These are phyloP conservation scores for Daucus carota DNA, from an alignment of 129 eudicot species.

Conservation along the genomic window DNA sequence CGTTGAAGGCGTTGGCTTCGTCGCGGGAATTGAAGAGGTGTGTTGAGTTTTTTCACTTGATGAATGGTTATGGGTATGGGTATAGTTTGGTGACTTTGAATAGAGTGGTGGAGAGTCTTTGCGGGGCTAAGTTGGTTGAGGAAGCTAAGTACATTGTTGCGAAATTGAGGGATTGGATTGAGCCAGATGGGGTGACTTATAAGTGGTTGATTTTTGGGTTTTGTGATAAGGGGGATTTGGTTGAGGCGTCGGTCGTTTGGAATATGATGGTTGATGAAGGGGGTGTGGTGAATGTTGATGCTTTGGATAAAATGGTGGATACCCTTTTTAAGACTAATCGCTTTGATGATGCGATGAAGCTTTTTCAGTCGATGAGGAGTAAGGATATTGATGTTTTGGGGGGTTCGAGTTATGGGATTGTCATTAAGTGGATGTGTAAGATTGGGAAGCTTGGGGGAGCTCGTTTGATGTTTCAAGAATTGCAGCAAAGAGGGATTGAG, in stretches of 20 bases:
- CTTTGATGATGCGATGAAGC: constrained; percentile 53
- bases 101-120: constrained; percentile 43
- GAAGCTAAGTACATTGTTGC: constrained; percentile 64
- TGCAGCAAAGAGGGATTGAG: constrained; percentile 52
- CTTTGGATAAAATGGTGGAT: constrained; percentile 46
- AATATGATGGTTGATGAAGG: constrained; percentile 80
- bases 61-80: constrained; percentile 62
- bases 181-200: constrained; percentile 54
- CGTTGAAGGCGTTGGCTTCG: constrained; percentile 46
- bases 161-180: constrained; percentile 54
- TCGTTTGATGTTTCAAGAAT: constrained; percentile 47
- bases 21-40: constrained; percentile 83
- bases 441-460: constrained; percentile 54
- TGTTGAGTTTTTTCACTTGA: constrained; percentile 61
- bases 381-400: constrained; percentile 2
- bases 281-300: constrained; percentile 36
- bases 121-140: constrained; percentile 47
- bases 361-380: constrained; percentile 31
- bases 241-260: constrained; percentile 81
- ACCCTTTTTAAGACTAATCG: constrained; percentile 53
- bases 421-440: constrained; percentile 19
- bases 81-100: constrained; percentile 51
- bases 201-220: constrained; percentile 72
- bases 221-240: constrained; percentile 65
- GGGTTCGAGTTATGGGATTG: constrained; percentile 3